Evolutionary conservation across 495 filamentous ascomycete species (phyloP).

Genomic region (Haplographium delicatum): DNA sequence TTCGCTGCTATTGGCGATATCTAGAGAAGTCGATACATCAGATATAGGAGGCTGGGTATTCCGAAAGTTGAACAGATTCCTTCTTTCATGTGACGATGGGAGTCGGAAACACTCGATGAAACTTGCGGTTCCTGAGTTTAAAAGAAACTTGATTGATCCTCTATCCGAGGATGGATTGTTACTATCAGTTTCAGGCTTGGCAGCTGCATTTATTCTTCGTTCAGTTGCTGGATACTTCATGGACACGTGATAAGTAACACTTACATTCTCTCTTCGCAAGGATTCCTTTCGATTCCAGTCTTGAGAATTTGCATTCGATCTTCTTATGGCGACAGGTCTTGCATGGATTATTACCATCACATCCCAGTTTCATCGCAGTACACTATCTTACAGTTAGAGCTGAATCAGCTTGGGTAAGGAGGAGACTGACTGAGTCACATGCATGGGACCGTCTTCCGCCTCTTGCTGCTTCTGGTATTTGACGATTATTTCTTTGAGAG

Average conservation of each 20-base stretch:
- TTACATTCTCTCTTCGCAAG: conserved; percentile 21
- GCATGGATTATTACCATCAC: conserved; percentile 43
- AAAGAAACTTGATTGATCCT: conserved; percentile 20
- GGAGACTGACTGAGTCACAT: conserved; percentile 14
- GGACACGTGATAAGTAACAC: not conserved
- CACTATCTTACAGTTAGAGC: conserved; percentile 30
- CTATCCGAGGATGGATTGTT: conserved; percentile 15
- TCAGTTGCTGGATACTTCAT: not conserved
- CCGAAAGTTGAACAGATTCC: conserved; percentile 15
- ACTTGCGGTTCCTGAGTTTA: conserved; percentile 18
- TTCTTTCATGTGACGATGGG: conserved; percentile 8
- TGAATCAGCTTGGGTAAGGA: not conserved
- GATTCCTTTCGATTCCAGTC: conserved; percentile 10
- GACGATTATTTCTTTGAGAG: conserved; percentile 13
- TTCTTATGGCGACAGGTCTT: conserved; percentile 42
- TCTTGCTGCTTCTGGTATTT: conserved; percentile 18
- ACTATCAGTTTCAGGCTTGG: conserved; percentile 23
- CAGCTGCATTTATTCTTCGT: not conserved
- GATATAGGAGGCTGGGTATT: conserved; percentile 3
- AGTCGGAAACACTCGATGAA: conserved; percentile 19
- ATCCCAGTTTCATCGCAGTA: conserved; percentile 48
- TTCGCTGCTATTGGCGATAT: conserved; percentile 11
- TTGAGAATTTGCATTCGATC: conserved; percentile 36
- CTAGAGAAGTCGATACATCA: not conserved
- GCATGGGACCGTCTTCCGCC: conserved; percentile 18